Evolutionary conservation across 306 rosid species (phyloP), one percentile per base, ranked within the genome.

Genomic region (Sechiopsis laciniata): DNA sequence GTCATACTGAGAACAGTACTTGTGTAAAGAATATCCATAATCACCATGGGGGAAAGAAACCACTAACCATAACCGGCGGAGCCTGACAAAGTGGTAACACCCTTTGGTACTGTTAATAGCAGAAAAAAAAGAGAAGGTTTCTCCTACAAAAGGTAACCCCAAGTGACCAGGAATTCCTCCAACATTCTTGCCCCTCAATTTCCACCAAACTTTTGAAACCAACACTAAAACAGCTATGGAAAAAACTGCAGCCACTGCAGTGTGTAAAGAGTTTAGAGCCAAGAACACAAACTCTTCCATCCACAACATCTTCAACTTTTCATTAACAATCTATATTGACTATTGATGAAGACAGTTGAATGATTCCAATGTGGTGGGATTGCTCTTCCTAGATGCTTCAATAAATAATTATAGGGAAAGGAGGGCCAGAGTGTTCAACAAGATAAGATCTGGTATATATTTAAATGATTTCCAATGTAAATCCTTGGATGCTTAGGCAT

Each of bases 31-130:
- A 45, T 68, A 21, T 46, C 56, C 53, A 21, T 6, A 46, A 68
- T 35, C 22, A 17, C 20, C 56, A 48, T 68, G 57, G 32, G 56
- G 56, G 57, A 21, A 74, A 72, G 64, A 55, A 76, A 32, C 67
- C 20, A 84, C 90, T 87, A 66, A 89, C 96, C 92, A 80, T 24
- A 75, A 71, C 80, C 92, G 76, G 57, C 96, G 87, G 75, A 84
- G 89, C 62, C 84, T 81, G 86, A 89, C 87, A 75, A 89, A 89
- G 45, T 89, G 84, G 74, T 89, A 89, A 81, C 92, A 87, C 53
- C 96, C 96, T 80, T 75, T 87, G 58, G 85, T 78, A 71, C 96
- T 87, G 69, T 81, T 82, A 51, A 74, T 74, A 50, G 96, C 92
- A 40, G 92, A 87, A 76, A 89, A 87, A 42, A 89, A 85, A 76